These are phyloP conservation scores for Saksenaea vasiformis DNA, from an alignment of 371 early-diverging fungal species.

Conservation along the genomic window DNA sequence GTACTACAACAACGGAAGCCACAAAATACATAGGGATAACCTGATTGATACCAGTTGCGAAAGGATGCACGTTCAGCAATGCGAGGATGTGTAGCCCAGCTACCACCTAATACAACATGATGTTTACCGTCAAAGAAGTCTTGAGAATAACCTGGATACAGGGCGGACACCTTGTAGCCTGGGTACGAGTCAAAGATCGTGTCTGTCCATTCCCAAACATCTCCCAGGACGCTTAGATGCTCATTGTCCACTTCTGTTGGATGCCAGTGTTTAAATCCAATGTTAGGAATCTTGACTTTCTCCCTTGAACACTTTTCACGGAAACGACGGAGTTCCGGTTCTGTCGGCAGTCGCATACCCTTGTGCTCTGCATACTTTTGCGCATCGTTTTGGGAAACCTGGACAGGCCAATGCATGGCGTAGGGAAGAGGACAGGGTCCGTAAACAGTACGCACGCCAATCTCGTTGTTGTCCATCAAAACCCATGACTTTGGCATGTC, in stretches of 20 bases:
- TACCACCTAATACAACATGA: slow-evolving; percentile 78
- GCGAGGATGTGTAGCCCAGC: slow-evolving; percentile 86
- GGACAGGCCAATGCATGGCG: slow-evolving; percentile 76
- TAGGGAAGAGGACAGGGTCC: slow-evolving; percentile 57
- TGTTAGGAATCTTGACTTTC: slow-evolving; percentile 39
- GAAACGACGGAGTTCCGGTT: slow-evolving; percentile 58
- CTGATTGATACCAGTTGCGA: slow-evolving; percentile 90
- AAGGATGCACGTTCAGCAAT: slow-evolving; percentile 72
- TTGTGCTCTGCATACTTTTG: slow-evolving; percentile 60
- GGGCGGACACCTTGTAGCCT: slow-evolving; percentile 61
- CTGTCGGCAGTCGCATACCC: slow-evolving; percentile 67
- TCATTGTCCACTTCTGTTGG: slow-evolving; percentile 49
- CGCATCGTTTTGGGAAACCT: slow-evolving; percentile 72
- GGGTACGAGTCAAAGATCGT: slow-evolving; percentile 60
- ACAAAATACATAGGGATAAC: slow-evolving; percentile 82
- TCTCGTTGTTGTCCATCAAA: slow-evolving; percentile 16
- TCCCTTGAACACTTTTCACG: slow-evolving; percentile 16
- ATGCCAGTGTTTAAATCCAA: slow-evolving; percentile 66
- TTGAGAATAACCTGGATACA: slow-evolving; percentile 88
- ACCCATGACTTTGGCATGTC: slow-evolving; percentile 57
- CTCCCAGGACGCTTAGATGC: slow-evolving; percentile 55
- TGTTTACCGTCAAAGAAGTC: slow-evolving; percentile 94
- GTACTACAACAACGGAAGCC: slow-evolving; percentile 67
- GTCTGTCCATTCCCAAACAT: slow-evolving; percentile 87
- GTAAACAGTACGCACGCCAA: slow-evolving; percentile 67